Base-by-base conservation (phyloP, 2,329 filamentous ascomycete genomes). In the Curvularia hawaiiensis region DNA sequence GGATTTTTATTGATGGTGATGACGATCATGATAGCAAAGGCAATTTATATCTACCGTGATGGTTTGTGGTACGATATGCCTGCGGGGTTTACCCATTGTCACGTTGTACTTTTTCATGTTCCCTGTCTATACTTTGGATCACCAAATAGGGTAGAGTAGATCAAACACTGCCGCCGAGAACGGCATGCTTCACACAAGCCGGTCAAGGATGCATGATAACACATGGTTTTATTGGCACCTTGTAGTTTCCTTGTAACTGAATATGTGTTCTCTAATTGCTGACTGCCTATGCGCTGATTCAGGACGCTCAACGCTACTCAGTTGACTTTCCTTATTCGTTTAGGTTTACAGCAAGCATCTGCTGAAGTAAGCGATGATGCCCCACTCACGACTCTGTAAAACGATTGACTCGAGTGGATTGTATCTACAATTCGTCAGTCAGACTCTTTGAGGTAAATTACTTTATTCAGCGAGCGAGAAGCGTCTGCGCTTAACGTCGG, bases 1-100 rank as follows among this genome's bases (percentile, higher is more conserved):
- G 41, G 59, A 69, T 1, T 68, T 75, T 28, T 73, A 70, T 39
- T 59, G 39, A 63, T 10, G 9, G 5, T 9, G 31, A n/a, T 38
- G 33, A 49, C 24, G 24, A 28, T 47, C 14, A 47, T 14, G 28
- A 31, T 14, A 18, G 14, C 4, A 31, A 47, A 47, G 3, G 24
- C 41, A 22, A 20, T 8, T 20, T 16, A 10, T 18, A 9, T 16
- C 24, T 33, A 31, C 5, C 10, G 14, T n/a, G 24, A 22, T 16
- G 18, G 20, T 26, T 16, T 8, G n/a, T 24, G 40, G 40, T 8
- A 11, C 22, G 16, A 7, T 35, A 5, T 35, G 33, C 5, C 16
- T 20, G 16, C 6, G 11, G 28, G 28, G 28, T 20, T 18, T 22
- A n/a, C 14, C 14, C 7, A 16, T 35, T 35, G 33, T 35, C 14